Conservation (phyloP, 768 basidiomycete genomes). For the Mycena crocata region DNA sequence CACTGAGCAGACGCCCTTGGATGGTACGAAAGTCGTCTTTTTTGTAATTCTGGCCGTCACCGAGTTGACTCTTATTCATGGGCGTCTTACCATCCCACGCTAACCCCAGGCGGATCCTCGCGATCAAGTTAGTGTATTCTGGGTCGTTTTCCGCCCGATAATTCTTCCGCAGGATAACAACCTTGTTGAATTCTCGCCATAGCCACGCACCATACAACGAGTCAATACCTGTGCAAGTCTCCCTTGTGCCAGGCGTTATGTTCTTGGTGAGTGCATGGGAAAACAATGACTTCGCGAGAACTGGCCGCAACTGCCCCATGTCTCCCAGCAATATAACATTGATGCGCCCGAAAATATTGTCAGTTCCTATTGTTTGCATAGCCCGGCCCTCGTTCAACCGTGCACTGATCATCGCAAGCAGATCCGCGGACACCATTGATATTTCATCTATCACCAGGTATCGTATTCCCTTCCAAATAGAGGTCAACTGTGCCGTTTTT, state of each 20-base stretch:
- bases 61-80: too few relatives aligned
- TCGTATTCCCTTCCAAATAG: background rate
- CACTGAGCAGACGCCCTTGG: too few relatives aligned
- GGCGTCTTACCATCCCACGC: background rate
- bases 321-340: conserved; percentile 10
- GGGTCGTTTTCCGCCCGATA: background rate
- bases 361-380: background rate
- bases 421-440: conserved; percentile 4
- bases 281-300: background rate
- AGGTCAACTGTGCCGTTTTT: background rate
- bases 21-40: too few relatives aligned
- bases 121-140: background rate
- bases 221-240: background rate
- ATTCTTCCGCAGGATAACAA: background rate
- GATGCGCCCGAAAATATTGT: background rate
- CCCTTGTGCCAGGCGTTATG: background rate
- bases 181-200: background rate
- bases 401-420: background rate
- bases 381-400: background rate
- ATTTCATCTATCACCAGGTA: conserved; percentile 16
- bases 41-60: too few relatives aligned
- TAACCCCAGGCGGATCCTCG: background rate
- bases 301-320: conserved; percentile 11
- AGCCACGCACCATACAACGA: background rate
- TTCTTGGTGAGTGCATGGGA: background rate